A percentile compares a stretch with the other conserved stretches of the same genome.
phyloP scores from a whole-genome alignment of 75 land plant species.

The Cupressus sempervirens region DNA sequence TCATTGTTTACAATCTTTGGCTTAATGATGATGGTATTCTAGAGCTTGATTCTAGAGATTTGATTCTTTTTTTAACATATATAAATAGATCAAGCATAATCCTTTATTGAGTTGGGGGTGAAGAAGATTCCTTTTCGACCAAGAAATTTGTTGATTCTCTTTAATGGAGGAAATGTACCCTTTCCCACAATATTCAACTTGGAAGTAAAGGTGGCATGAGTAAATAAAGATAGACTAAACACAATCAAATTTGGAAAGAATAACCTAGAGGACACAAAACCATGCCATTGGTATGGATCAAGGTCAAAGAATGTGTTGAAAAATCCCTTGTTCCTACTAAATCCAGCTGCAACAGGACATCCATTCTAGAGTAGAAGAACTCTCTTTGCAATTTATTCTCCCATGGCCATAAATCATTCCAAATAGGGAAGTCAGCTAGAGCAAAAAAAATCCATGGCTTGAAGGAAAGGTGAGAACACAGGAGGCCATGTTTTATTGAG shows the following conservation, averaged over 20 bases:
- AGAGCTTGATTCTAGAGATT: too few species aligned
- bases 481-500: too few species aligned
- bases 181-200: too few species aligned
- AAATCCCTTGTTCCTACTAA: slow-evolving; percentile 49
- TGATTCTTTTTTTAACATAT: not conserved
- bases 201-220: slow-evolving; percentile 57
- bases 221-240: slow-evolving; percentile 59
- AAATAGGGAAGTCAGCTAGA: too few species aligned
- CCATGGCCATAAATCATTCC: slow-evolving; percentile 70
- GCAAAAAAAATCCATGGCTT: too few species aligned
- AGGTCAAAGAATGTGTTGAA: slow-evolving; percentile 73
- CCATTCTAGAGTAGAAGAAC: slow-evolving; percentile 79
- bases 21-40: too few species aligned
- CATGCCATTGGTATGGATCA: slow-evolving; percentile 72
- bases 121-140: too few species aligned
- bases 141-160: too few species aligned
- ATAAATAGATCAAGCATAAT: not conserved
- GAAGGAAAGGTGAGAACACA: too few species aligned
- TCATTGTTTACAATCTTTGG: too few species aligned
- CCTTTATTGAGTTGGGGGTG: too few species aligned
- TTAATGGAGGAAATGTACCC: too few species aligned
- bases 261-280: slow-evolving; percentile 72
- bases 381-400: slow-evolving; percentile 53
- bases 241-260: slow-evolving; percentile 42
- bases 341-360: slow-evolving; percentile 63